Conservation (phyloP, 2,329 filamentous ascomycete species). For the Pseudomassariella vexata region DNA sequence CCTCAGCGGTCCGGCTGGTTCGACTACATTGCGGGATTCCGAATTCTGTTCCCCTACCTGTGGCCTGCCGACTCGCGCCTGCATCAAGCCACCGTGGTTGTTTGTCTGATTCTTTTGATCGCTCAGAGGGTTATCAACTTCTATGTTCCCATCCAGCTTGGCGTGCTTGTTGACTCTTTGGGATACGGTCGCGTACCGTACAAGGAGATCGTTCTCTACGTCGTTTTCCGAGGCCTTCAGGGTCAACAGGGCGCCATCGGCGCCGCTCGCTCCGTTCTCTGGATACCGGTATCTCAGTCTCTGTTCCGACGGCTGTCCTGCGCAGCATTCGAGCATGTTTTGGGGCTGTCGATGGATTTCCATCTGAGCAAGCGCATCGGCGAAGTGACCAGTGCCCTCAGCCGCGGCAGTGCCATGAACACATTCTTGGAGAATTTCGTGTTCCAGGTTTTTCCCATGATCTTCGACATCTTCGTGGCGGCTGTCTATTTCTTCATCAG, state of each 20-base stretch:
- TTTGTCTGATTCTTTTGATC: constrained; percentile 35
- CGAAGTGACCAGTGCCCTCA: constrained; percentile 44
- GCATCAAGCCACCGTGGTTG: constrained; percentile 33
- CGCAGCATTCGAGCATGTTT: constrained; percentile 41
- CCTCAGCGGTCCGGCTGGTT: constrained; percentile 25
- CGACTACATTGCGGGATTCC: constrained; percentile 39
- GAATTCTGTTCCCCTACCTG: constrained; percentile 38
- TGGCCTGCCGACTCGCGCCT: constrained; percentile 37
- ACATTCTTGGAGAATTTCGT: constrained; percentile 42
- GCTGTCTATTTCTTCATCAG: constrained; percentile 37
- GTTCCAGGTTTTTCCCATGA: constrained; percentile 45
- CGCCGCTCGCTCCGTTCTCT: constrained; percentile 34
- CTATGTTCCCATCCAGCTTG: constrained; percentile 35
- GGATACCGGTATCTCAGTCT: constrained; percentile 41
- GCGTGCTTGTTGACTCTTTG: constrained; percentile 32
- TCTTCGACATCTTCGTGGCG: constrained; percentile 43
- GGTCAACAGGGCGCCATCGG: constrained; percentile 39
- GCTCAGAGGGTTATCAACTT: constrained; percentile 38
- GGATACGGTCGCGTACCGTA: constrained; percentile 34
- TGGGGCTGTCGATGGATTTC: constrained; percentile 42
- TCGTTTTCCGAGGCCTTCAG: constrained; percentile 37
- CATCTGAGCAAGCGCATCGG: constrained; percentile 46
- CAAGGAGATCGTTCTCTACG: constrained; percentile 35
- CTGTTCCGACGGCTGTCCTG: constrained; percentile 35
- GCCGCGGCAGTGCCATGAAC: constrained; percentile 40